Evolutionary conservation across 225 moss, liverwort and hornwort genomes (phyloP).

Genomic region (Climacium dendroides): DNA sequence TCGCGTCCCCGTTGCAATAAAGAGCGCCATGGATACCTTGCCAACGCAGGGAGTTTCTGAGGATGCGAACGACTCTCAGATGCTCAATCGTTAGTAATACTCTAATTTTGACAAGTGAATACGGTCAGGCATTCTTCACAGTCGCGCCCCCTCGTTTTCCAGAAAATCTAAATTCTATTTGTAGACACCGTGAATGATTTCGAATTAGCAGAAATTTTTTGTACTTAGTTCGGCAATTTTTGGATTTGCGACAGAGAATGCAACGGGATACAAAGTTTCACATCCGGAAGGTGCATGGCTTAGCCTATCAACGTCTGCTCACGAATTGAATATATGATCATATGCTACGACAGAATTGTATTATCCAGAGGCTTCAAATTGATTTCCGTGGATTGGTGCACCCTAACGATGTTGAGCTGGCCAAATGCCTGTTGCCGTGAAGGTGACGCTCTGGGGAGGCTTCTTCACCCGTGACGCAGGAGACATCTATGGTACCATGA

Average conservation of each 20-base stretch:
- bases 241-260: neutral
- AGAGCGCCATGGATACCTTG: neutral
- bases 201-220: neutral
- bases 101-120: neutral
- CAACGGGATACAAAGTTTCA: neutral
- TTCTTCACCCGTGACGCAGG: neutral
- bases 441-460: neutral
- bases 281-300: neutral
- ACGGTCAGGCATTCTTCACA: neutral
- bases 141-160: conserved; percentile 5
- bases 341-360: neutral
- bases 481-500: conserved; percentile 4
- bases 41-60: neutral
- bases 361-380: neutral
- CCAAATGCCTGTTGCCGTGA: neutral
- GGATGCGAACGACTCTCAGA: neutral
- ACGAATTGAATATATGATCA: neutral
- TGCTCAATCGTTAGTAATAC: neutral
- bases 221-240: neutral
- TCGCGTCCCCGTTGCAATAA: neutral
- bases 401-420: neutral
- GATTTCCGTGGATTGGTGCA: neutral
- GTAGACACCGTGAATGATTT: neutral
- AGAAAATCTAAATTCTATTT: neutral
- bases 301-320: neutral